Base-by-base conservation (phyloP, 164 flowering plant species). In the Platanus orientalis region DNA sequence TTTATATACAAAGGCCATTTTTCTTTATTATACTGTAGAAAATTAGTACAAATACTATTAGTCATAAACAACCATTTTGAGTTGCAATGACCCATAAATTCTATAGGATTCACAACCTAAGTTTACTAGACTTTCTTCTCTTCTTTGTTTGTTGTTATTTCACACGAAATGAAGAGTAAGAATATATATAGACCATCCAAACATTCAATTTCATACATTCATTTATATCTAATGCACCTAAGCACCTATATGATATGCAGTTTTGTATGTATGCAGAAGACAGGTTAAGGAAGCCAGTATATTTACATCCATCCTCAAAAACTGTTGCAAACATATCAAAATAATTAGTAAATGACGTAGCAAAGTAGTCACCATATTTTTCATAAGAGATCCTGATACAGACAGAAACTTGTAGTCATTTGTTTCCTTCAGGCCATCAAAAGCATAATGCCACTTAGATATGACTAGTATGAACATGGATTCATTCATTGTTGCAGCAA, bases 401-500 rank as follows among this genome's bases (percentile, higher is more conserved):
- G 96, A 88, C 45, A 91, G 60, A 74, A 85, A 90, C 73, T 82
- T 86, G 70, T 80, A 84, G 71, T 88, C 79, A 60, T 83, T 79
- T 54, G 94, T 85, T 71, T 88, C 88, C 83, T 91, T 92, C 77
- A 88, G 75, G 61, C 85, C 82, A 29, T 95, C 99, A 80, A 84
- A 88, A 70, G 96, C 86, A 65, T 62, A 34, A 24, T 81, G 96
- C 99, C 97, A 92, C 69, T 78, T 88, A 42, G 85, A 84, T 66
- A 80, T 66, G 53, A 88, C 92, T 30, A 92, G 71, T 32, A 59
- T 73, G 70, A 95, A 95, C 97, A 89, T 92, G 49, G 87, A 74
- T 59, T 88, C 92, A 61, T 88, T 86, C 87, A 95, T 80, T 50
- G 97, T 68, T 78, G 87, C 84, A 32, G 99, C 92, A 71, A 95